These are phyloP conservation scores for Phlebiopsis flavidoalba DNA, from an alignment of 768 basidiomycete genomes.

Conservation along the genomic window DNA sequence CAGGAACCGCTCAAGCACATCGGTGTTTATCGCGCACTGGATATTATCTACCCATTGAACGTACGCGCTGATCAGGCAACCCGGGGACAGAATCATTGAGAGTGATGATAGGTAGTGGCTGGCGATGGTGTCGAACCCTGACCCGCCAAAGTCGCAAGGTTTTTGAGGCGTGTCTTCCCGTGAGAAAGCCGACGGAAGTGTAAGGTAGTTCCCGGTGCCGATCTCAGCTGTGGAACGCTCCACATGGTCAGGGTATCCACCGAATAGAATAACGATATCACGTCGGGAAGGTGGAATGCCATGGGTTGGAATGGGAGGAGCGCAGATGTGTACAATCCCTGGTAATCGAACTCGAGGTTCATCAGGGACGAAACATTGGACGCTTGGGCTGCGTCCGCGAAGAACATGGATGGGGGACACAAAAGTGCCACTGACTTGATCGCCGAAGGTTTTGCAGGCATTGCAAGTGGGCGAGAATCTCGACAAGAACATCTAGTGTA, in stretches of 20 bases:
- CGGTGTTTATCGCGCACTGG: not conserved
- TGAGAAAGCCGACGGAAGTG: not conserved
- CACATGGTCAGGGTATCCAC: not conserved
- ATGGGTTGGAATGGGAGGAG: not conserved
- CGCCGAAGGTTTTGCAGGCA: no score
- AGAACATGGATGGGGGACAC: not conserved
- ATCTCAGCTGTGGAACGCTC: not conserved
- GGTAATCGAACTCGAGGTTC: not conserved
- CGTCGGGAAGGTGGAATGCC: not conserved
- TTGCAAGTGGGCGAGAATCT: not conserved
- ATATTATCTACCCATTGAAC: not conserved
- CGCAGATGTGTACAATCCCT: not conserved
- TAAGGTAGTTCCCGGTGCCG: not conserved
- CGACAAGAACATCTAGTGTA: not conserved
- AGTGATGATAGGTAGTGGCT: not conserved
- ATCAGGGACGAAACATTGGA: not conserved
- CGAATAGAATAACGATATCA: not conserved
- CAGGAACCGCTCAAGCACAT: not conserved
- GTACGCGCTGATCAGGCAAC: not conserved
- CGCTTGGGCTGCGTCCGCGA: not conserved
- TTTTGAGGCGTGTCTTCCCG: not conserved
- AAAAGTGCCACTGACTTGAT: not conserved
- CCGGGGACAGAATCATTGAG: not conserved
- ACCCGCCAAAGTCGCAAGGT: not conserved
- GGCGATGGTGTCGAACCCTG: not conserved